These are phyloP conservation scores for Mrakia blollopis DNA, from an alignment of 768 basidiomycete genomes.

Conservation along the genomic window DNA sequence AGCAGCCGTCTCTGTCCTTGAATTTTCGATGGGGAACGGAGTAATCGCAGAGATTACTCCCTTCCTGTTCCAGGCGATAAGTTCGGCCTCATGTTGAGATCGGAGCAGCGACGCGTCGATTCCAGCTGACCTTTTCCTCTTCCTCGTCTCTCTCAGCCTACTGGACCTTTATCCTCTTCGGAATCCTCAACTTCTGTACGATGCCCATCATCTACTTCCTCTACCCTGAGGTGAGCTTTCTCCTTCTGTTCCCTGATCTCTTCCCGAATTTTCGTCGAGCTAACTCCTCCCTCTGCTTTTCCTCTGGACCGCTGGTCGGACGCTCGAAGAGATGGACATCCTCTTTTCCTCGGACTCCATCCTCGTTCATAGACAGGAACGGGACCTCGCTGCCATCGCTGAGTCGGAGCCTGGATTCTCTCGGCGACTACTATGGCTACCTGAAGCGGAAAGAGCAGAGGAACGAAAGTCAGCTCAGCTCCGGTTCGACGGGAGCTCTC, in stretches of 20 bases:
- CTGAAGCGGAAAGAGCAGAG: no score
- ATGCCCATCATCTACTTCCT: constrained; percentile 27
- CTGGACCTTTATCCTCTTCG: constrained; percentile 31
- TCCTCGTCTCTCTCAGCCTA: neutral
- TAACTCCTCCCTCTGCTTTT: no score
- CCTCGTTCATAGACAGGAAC: constrained; percentile 30
- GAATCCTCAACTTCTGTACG: constrained; percentile 23
- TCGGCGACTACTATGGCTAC: no score
- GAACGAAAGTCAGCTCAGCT: no score
- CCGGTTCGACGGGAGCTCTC: no score
- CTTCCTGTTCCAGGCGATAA: constrained; percentile 36
- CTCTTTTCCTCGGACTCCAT: constrained; percentile 21
- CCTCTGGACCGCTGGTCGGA: no score
- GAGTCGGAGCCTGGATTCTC: constrained; percentile 29
- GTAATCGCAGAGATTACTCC: constrained; percentile 34
- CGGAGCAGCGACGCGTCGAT: constrained; percentile 7
- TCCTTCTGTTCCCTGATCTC: neutral
- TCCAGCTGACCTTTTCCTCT: neutral
- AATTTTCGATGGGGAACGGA: constrained; percentile 34
- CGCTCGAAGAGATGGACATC: constrained; percentile 21
- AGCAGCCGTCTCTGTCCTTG: constrained; percentile 32
- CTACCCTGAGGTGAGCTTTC: constrained; percentile 1
- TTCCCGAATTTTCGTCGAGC: no score
- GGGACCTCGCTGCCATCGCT: constrained; percentile 3
- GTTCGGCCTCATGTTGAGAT: constrained; percentile 29